A percentile compares a stretch with the other conserved stretches of the same genome.
These are phyloP conservation scores for Lactifluus volemus DNA, from an alignment of 768 basidiomycete genomes.

Conservation along the genomic window DNA sequence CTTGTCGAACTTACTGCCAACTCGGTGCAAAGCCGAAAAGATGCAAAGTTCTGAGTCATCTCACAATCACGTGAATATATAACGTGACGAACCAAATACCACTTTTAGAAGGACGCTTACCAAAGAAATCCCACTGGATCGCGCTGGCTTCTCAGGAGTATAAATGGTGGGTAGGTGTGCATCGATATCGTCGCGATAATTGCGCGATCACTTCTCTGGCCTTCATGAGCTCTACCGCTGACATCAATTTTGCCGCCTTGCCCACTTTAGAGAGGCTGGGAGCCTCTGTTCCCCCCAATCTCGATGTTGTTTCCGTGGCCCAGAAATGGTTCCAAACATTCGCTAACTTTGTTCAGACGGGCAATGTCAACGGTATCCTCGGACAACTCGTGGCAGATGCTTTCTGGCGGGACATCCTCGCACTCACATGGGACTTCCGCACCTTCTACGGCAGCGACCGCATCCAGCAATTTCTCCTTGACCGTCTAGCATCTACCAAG, in stretches of 20 bases:
- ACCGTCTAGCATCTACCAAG: slow-evolving; percentile 31
- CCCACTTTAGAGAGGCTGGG: slow-evolving; percentile 22
- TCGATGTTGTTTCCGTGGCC: slow-evolving; percentile 17
- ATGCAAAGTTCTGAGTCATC: too few species aligned
- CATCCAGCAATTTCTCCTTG: slow-evolving; percentile 38
- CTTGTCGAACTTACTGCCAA: too few species aligned
- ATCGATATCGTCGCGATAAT: neutral
- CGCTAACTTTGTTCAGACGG: slow-evolving; percentile 4
- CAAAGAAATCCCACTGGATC: neutral
- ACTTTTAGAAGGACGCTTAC: neutral
- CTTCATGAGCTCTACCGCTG: neutral
- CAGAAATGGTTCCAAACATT: slow-evolving; percentile 21
- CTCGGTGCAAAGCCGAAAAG: too few species aligned
- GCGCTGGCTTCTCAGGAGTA: neutral
- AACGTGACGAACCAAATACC: too few species aligned
- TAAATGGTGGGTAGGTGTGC: neutral
- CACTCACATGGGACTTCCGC: slow-evolving; percentile 56
- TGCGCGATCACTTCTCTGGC: neutral
- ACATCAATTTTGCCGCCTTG: slow-evolving; percentile 10
- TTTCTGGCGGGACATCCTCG: slow-evolving; percentile 54
- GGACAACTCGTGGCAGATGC: slow-evolving; percentile 24
- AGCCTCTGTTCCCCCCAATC: slow-evolving; percentile 7
- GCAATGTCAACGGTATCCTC: slow-evolving; percentile 16
- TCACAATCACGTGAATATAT: too few species aligned
- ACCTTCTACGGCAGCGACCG: slow-evolving; percentile 39